A percentile compares a stretch with the other conserved stretches of the same genome.
These are phyloP conservation scores for Backusella circina DNA, from an alignment of 192 early-diverging fungal species.

Conservation along the genomic window DNA sequence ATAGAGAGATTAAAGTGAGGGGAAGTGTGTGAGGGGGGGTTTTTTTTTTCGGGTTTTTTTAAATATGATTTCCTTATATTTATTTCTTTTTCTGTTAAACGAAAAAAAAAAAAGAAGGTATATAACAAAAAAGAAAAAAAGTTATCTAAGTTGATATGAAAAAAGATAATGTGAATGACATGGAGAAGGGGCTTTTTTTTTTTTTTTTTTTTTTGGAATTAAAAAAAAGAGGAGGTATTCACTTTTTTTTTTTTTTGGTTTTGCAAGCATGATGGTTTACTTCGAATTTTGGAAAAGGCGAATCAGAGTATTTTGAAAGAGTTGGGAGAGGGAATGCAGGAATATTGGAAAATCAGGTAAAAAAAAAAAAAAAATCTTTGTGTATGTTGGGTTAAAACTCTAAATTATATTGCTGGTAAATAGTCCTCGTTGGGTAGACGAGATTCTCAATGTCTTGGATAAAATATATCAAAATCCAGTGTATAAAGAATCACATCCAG, in stretches of 20 bases:
- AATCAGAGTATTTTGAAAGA: constrained; percentile 38
- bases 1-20: too few relatives aligned
- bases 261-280: constrained; percentile 45
- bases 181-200: too few relatives aligned
- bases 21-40: neutral
- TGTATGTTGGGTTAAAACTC: too few relatives aligned
- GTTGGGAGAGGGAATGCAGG: constrained; percentile 25
- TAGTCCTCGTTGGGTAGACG: constrained; percentile 29
- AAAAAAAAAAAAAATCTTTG: too few relatives aligned
- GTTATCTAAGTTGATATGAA: neutral
- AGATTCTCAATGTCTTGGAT: constrained; percentile 20
- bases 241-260: too few relatives aligned
- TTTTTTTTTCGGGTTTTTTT: neutral
- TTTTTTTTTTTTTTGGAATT: too few relatives aligned
- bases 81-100: neutral
- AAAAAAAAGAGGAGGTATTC: too few relatives aligned
- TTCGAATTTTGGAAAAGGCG: constrained; percentile 44
- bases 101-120: neutral
- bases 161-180: neutral
- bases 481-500: constrained; percentile 18
- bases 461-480: constrained; percentile 30
- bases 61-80: neutral
- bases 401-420: too few relatives aligned
- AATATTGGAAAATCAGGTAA: constrained; percentile 34
- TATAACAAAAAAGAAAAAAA: neutral